Conservation (phyloP, 2,329 filamentous ascomycete species). For the Sporothrix inflata region DNA sequence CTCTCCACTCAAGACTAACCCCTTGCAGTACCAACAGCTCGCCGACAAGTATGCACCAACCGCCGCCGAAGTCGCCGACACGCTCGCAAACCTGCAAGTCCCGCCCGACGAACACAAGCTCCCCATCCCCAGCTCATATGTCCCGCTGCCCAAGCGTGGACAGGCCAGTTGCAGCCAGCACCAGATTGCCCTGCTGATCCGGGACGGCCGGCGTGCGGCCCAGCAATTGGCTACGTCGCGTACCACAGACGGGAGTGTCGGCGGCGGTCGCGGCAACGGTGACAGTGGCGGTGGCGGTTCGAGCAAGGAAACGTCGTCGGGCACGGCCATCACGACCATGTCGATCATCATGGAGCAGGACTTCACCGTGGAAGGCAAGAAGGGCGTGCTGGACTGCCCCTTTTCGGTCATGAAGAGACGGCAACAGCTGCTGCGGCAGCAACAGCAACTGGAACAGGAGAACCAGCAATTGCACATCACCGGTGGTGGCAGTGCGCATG, state of each 20-base stretch:
- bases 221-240: slow-evolving; percentile 48
- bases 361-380: slow-evolving; percentile 84
- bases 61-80: slow-evolving; percentile 68
- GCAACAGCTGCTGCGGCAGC: slow-evolving; percentile 30
- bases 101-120: slow-evolving; percentile 56
- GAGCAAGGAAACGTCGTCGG: slow-evolving; percentile 53
- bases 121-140: slow-evolving; percentile 53
- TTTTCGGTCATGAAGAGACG: slow-evolving; percentile 60
- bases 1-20: slow-evolving; percentile 25
- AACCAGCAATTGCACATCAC: slow-evolving; percentile 27
- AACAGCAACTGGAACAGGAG: slow-evolving; percentile 30
- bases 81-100: slow-evolving; percentile 67
- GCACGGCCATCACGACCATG: slow-evolving; percentile 57
- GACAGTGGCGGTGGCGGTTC: slow-evolving; percentile 45
- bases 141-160: slow-evolving; percentile 58
- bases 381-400: slow-evolving; percentile 78
- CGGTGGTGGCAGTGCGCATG: neutral
- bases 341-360: slow-evolving; percentile 79
- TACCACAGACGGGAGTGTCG: neutral
- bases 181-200: slow-evolving; percentile 64
- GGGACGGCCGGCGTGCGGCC: slow-evolving; percentile 64
- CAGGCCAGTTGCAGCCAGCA: slow-evolving; percentile 53
- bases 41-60: slow-evolving; percentile 70
- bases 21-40: slow-evolving; percentile 61
- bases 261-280: neutral